These are phyloP conservation scores for Boletus edulis DNA, from an alignment of 768 basidiomycete genomes.

Conservation along the genomic window DNA sequence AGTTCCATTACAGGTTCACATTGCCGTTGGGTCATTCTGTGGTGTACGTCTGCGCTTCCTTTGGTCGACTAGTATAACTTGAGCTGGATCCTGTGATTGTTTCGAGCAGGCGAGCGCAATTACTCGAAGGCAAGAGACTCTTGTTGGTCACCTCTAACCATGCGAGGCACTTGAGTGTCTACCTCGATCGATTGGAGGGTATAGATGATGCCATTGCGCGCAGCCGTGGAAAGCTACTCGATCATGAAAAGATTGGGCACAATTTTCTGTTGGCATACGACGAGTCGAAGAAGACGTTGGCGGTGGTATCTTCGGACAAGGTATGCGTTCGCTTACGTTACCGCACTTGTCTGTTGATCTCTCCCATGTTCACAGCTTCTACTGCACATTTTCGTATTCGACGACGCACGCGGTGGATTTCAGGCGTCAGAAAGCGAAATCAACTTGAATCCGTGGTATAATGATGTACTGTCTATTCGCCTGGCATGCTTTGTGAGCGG, in stretches of 20 bases:
- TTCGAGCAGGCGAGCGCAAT: constrained; percentile 33
- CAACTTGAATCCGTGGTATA: constrained; percentile 45
- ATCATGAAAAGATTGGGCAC: constrained; percentile 45
- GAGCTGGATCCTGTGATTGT: not conserved
- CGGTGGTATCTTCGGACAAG: constrained; percentile 43
- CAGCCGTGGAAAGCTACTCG: constrained; percentile 32
- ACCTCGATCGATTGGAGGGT: constrained; percentile 33
- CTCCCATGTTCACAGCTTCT: constrained; percentile 22
- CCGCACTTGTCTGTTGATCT: not conserved
- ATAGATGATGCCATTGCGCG: constrained; percentile 34
- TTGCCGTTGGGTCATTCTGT: constrained; percentile 20
- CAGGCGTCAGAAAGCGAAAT: constrained; percentile 41
- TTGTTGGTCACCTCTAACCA: constrained; percentile 41
- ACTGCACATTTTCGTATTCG: constrained; percentile 47
- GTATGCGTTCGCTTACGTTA: constrained; percentile 17
- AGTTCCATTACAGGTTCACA: constrained; percentile 12
- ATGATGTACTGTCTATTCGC: constrained; percentile 23
- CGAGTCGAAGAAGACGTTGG: constrained; percentile 48
- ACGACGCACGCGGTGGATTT: constrained; percentile 40
- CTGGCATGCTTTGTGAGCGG: constrained; percentile 46
- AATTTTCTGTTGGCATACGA: constrained; percentile 48
- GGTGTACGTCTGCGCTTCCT: constrained; percentile 3
- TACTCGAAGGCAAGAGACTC: constrained; percentile 41
- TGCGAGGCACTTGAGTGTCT: constrained; percentile 35
- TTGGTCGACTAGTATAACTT: no score